Evolutionary conservation across 345 rosid species (phyloP), one percentile per base, ranked within the genome.

Genomic region (Eucalyptus brandiana): DNA sequence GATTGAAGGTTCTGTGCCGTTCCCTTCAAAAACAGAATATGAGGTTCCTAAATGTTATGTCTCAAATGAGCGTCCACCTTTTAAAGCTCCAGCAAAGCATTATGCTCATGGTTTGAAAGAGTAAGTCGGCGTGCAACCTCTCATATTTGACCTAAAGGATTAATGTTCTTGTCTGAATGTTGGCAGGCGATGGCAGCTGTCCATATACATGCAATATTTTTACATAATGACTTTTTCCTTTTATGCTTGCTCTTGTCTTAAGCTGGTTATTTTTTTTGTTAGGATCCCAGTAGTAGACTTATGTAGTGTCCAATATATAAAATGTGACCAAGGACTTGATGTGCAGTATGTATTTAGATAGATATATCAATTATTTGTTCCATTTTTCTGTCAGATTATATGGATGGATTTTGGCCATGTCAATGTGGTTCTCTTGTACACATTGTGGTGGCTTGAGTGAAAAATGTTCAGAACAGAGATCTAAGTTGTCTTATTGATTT

Each of bases 1-100:
- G 97, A 94, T 96, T 91, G 99, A 96, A 95, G 99, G 99, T 19
- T 89, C 88, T 92, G 95, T 92, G 86, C 99, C 99, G 32, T 96
- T 96, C 91, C 89, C 89, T 89, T 60, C 89, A 76, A 94, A 69
- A 92, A 94, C 89, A 92, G 99, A 96, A 88, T 89, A 87, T 58
- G 97, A 96, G 90, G 98, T 96, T 90, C 94, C 97, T 76, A 96
- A 96, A 94, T 95, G 94, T 34, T 96, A 96, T 88, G 93, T 89
- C 32, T 91, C 92, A 86, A 92, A 94, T 88, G 95, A 96, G 92
- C 97, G 99, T 16, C 96, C 99, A 26, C 96, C 98, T 86, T 96
- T 96, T 91, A 95, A 58, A 92, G 97, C 96, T 91, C 89, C 95
- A 3, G 19, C 92, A 87, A 96, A 94, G 93, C 89, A 87, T 80